Evolutionary conservation across 2,329 filamentous ascomycete genomes (phyloP), one percentile per base, ranked within the genome.

Genomic region (Aspergillus puulaauensis): DNA sequence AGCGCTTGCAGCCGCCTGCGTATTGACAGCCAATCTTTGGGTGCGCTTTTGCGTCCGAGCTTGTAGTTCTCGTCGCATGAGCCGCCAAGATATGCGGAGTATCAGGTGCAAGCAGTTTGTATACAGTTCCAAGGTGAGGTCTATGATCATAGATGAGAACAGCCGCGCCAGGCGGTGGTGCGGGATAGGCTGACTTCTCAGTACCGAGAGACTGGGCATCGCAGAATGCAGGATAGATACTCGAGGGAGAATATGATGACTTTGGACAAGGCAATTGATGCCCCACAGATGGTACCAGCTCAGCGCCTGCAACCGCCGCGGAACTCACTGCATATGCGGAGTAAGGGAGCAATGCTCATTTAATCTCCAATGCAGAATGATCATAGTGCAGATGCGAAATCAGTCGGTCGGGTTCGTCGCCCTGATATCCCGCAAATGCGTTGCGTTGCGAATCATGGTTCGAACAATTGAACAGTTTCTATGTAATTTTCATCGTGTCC

Each of bases 11-110:
- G 51, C 19, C 65, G 64, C 33, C 52, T 35, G 52, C 44, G 52
- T 24, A 68, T 67, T 15, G 67, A 66, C 23, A 69, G 65, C 67
- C 68, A 70, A 52, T 70, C 68, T 45, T 64, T 61, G 53, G 66
- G 66, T 9, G 53, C 54, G 33, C 68, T 9, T 66, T 68, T 6
- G 54, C 58, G 45, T 69, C 68, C 1, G 61, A 54, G 14, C 67
- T 69, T 19, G 66, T 66, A 44, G 67, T 66, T 4, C 66, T 66
- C 2, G 67, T 66, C 11, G 68, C 60, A 68, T 66, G 9, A 69
- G 54, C 8, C 64, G 67, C 67, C 66, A 69, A 17, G 60, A 57
- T 33, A 69, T 70, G 41, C 66, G 60, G 3, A 64, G 57, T 47
- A 69, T 59, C 48, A 66, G 47, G 31, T 61, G 67, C 1, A 64